phyloP scores from a whole-genome alignment of 2,329 filamentous ascomycete genomes.

The Trichoderma sp. region DNA sequence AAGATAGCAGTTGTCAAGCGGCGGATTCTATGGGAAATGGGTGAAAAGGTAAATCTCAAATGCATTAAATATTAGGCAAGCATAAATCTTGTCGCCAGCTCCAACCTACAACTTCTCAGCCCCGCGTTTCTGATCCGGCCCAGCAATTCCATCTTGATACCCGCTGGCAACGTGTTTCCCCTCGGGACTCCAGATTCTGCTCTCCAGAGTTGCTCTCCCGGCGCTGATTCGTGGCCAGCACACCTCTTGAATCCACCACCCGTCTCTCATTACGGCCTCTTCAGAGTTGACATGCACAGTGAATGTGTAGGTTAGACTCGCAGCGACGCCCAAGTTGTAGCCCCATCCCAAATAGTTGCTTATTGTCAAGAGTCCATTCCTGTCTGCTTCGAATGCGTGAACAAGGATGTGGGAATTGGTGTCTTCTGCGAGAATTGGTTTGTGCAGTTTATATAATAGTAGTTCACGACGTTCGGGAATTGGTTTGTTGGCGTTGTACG shows the following conservation, averaged over 20 bases:
- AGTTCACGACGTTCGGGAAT: slow-evolving; percentile 48
- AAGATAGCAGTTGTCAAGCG: not conserved
- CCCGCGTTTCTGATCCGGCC: slow-evolving; percentile 25
- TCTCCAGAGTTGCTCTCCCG: slow-evolving; percentile 46
- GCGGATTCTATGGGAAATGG: not conserved
- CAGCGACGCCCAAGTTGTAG: slow-evolving; percentile 39
- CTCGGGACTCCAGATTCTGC: slow-evolving; percentile 52
- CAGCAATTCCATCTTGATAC: slow-evolving; percentile 50
- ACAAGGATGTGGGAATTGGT: slow-evolving; percentile 46
- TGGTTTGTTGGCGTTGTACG: slow-evolving; percentile 41
- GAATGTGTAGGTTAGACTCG: slow-evolving; percentile 50
- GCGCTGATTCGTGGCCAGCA: slow-evolving; percentile 47
- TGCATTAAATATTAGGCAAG: not conserved
- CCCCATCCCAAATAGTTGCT: slow-evolving; percentile 49
- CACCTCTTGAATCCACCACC: slow-evolving; percentile 56
- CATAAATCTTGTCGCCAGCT: not conserved
- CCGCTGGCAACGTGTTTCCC: slow-evolving; percentile 53
- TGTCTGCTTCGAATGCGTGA: slow-evolving; percentile 51
- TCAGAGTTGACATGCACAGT: slow-evolving; percentile 50
- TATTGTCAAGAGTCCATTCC: slow-evolving; percentile 52
- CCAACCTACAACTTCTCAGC: not conserved
- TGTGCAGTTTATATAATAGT: slow-evolving; percentile 47
- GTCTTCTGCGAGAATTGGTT: slow-evolving; percentile 40
- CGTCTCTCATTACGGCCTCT: slow-evolving; percentile 46
- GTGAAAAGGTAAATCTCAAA: not conserved